Percentiles rank a stretch among this genome's conserved stretches.
Conservation (phyloP, 1,139 yeast genomes). For the Saccharomyces hybrid region DNA sequence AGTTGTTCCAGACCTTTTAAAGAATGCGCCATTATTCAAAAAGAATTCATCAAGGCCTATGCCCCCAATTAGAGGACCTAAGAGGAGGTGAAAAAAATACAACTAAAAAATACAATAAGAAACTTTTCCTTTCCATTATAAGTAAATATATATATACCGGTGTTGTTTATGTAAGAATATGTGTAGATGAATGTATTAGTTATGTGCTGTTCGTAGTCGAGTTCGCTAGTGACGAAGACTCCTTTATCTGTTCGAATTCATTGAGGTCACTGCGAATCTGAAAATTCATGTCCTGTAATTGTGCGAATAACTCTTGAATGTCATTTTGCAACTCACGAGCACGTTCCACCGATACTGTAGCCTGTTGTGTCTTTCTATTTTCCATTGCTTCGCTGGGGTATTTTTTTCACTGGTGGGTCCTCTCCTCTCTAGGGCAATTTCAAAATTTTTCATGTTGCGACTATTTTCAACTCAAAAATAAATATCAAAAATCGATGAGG, state of each 20-base stretch:
- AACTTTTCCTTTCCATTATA: neutral
- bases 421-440: neutral
- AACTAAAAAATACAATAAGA: neutral
- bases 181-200: neutral
- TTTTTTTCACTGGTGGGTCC: neutral
- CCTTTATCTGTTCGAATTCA: slow-evolving; percentile 26
- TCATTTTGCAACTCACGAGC: slow-evolving; percentile 21
- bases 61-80: slow-evolving; percentile 65
- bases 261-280: slow-evolving; percentile 25
- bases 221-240: slow-evolving; percentile 1
- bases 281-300: slow-evolving; percentile 17
- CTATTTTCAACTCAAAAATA: neutral
- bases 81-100: slow-evolving; percentile 28
- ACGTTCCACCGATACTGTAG: slow-evolving; percentile 10
- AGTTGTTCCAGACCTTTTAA: slow-evolving; percentile 79
- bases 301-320: slow-evolving; percentile 18
- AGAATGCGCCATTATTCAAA: slow-evolving; percentile 81
- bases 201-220: neutral
- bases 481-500: neutral
- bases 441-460: neutral
- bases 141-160: neutral
- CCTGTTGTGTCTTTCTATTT: neutral
- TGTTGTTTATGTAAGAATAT: neutral
- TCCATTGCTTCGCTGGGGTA: neutral
- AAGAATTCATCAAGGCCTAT: slow-evolving; percentile 57